Evolutionary conservation across 2,329 filamentous ascomycete species (phyloP).

Genomic region (Fusarium keratoplasticum): DNA sequence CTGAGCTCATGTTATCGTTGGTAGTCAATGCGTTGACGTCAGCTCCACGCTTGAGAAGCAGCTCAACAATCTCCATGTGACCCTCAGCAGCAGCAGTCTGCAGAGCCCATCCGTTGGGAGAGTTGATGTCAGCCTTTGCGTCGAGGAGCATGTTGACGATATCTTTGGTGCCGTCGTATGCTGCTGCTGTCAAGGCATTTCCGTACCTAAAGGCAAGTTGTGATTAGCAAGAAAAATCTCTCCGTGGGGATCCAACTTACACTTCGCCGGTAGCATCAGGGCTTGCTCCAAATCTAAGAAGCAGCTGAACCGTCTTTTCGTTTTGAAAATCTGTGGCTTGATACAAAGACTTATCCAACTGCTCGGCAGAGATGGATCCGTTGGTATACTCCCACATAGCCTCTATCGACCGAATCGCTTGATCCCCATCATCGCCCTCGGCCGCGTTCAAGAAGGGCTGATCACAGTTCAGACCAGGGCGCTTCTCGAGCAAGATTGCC

Average conservation of each 20-base stretch:
- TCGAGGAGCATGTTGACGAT: conserved; percentile 49
- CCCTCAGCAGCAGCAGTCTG: conserved; percentile 52
- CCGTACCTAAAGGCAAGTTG: conserved; percentile 29
- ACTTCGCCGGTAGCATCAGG: conserved; percentile 54
- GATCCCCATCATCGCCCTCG: conserved; percentile 44
- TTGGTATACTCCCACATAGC: conserved; percentile 53
- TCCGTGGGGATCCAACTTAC: conserved; percentile 29
- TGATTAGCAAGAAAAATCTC: too few species aligned
- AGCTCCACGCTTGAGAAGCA: conserved; percentile 50
- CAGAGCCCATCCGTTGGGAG: conserved; percentile 51
- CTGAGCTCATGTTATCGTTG: conserved; percentile 43
- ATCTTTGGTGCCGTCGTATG: conserved; percentile 50
- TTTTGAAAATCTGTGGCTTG: conserved; percentile 55
- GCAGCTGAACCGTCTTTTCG: conserved; percentile 49
- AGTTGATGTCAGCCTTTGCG: conserved; percentile 50
- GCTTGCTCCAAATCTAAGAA: conserved; percentile 51
- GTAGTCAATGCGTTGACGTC: conserved; percentile 49
- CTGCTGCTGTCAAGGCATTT: conserved; percentile 49
- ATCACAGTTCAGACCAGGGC: conserved; percentile 49
- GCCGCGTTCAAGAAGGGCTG: conserved; percentile 49
- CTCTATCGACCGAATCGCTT: conserved; percentile 51
- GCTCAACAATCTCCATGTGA: conserved; percentile 49
- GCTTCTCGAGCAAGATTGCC: conserved; percentile 49
- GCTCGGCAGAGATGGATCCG: conserved; percentile 47
- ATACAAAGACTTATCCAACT: conserved; percentile 51